phyloP scores from a whole-genome alignment of 2,329 filamentous ascomycete species.

The Davidsoniella neocaledoniae region DNA sequence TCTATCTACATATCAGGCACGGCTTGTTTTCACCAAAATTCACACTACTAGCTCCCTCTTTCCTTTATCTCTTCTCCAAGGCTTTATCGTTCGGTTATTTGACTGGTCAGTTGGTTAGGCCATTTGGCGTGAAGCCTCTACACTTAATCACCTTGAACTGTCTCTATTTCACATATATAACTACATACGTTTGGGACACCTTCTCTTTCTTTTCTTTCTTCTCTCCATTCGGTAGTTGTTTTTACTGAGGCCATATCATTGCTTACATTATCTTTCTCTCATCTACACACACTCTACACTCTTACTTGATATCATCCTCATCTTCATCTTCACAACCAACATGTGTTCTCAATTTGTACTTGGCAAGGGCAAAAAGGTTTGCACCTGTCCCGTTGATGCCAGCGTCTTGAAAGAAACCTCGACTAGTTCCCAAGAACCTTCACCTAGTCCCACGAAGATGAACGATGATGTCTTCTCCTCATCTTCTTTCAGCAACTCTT shows the following conservation, averaged over 20 bases:
- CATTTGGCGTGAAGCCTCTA: no score
- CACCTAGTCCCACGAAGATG: neutral
- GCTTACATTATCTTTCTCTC: no score
- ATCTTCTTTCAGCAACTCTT: neutral
- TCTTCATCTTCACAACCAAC: neutral
- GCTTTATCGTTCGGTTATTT: neutral
- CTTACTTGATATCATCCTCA: no score
- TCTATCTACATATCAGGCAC: no score
- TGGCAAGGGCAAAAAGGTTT: constrained; percentile 7
- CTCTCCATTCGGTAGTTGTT: neutral
- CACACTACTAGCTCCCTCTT: neutral
- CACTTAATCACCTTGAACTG: no score
- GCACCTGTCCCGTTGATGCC: neutral
- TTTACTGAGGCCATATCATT: neutral
- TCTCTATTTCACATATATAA: no score
- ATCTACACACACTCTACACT: no score
- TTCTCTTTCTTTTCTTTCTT: neutral
- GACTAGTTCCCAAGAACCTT: neutral
- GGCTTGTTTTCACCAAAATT: no score
- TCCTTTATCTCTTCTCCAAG: neutral
- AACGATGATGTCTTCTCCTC: neutral
- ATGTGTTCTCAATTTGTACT: constrained; percentile 9
- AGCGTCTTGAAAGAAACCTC: neutral
- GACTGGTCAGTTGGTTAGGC: no score
- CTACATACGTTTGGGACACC: neutral